Conservation (phyloP, 345 rosid species). For the Toxicodendron radicans region DNA sequence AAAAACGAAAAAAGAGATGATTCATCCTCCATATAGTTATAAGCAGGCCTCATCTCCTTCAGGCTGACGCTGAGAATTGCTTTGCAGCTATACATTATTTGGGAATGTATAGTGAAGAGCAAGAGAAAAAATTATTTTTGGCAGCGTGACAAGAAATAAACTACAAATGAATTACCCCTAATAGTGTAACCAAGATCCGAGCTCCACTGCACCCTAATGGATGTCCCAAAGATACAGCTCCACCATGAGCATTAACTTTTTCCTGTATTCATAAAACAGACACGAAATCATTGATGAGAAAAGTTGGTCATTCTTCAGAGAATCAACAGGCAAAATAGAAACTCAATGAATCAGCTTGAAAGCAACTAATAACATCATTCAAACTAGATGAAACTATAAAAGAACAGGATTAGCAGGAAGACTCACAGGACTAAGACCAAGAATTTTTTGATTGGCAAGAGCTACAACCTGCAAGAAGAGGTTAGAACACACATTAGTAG, state of each 20-base stretch:
- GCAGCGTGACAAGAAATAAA: not conserved
- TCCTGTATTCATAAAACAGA: slow-evolving; percentile 45
- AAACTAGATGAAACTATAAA: not conserved
- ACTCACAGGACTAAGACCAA: slow-evolving; percentile 79
- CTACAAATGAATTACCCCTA: slow-evolving; percentile 63
- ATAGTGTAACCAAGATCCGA: slow-evolving; percentile 80
- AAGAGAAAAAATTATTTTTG: not conserved
- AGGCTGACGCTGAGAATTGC: not conserved
- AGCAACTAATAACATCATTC: not conserved
- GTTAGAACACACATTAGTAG: slow-evolving; percentile 6
- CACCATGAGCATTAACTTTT: slow-evolving; percentile 77
- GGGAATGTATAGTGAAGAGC: not conserved
- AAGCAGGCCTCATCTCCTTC: not conserved
- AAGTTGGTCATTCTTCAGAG: not conserved
- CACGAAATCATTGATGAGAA: not conserved
- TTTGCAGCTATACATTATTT: not conserved
- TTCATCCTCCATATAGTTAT: slow-evolving; percentile 5
- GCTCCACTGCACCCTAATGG: slow-evolving; percentile 99
- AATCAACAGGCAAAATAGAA: slow-evolving; percentile 4
- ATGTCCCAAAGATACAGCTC: slow-evolving; percentile 93
- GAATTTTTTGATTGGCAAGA: slow-evolving; percentile 79
- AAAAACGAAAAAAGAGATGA: not conserved
- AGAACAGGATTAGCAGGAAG: slow-evolving; percentile 17
- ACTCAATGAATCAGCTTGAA: not conserved
- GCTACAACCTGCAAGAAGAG: slow-evolving; percentile 66